Conservation (phyloP, 768 basidiomycete genomes). For the Chalciporus piperatus region DNA sequence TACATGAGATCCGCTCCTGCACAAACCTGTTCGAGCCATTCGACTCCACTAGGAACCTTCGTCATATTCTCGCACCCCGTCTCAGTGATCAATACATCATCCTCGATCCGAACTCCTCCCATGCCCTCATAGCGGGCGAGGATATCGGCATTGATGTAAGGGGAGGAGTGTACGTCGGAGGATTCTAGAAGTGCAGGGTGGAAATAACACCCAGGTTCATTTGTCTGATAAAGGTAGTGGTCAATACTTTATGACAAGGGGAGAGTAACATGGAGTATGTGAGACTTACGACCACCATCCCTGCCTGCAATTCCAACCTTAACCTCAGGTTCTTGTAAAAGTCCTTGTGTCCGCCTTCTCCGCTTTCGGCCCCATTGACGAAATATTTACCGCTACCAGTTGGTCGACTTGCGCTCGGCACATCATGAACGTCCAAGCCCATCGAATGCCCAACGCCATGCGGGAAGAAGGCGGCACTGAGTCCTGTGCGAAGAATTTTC, state of each 20-base stretch:
- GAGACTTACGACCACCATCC: conserved; percentile 84
- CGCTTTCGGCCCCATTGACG: conserved; percentile 76
- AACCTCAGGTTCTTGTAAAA: conserved; percentile 83
- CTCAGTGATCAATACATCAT: conserved; percentile 77
- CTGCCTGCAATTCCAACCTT: conserved; percentile 63
- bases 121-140: conserved; percentile 62
- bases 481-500: conserved; percentile 71
- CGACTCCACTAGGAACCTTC: conserved; percentile 75
- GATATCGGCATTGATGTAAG: conserved; percentile 36
- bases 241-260: background rate
- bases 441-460: conserved; percentile 91
- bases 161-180: conserved; percentile 55
- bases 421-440: conserved; percentile 94
- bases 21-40: conserved; percentile 81
- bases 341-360: conserved; percentile 54
- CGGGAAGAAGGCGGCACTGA: conserved; percentile 88
- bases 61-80: conserved; percentile 83
- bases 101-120: conserved; percentile 93
- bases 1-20: conserved; percentile 47
- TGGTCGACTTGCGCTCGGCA: conserved; percentile 80
- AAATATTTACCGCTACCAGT: conserved; percentile 44
- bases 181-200: conserved; percentile 71
- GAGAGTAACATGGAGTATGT: background rate
- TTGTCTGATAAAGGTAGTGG: conserved; percentile 51
- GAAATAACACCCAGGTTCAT: conserved; percentile 91